phyloP scores from a whole-genome alignment of 257 asterid species.

The Lantana camara region DNA sequence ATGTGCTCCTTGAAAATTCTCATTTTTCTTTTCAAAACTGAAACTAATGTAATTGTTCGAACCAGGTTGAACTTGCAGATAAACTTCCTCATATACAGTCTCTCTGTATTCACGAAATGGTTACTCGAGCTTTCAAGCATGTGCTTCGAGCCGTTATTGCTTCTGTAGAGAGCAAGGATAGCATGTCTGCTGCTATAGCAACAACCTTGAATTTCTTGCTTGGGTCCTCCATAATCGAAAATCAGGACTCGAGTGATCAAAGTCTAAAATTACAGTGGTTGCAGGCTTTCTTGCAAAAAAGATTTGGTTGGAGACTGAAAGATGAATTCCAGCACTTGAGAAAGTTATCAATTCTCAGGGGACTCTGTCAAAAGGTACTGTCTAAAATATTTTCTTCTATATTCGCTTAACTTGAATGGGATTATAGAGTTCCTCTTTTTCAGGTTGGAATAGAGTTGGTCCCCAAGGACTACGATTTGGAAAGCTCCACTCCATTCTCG shows the following conservation, averaged over 20 bases:
- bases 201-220: conserved; percentile 83
- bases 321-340: conserved; percentile 78
- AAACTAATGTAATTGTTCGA: conserved; percentile 35
- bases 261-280: conserved; percentile 75
- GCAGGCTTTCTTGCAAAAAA: conserved; percentile 56
- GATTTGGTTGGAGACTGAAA: conserved; percentile 78
- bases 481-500: conserved; percentile 73
- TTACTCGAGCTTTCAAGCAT: conserved; percentile 95
- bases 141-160: conserved; percentile 91
- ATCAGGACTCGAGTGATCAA: conserved; percentile 40
- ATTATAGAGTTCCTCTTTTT: conserved; percentile 32
- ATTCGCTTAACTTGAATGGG: conserved; percentile 26
- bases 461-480: conserved; percentile 92
- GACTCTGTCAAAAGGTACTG: conserved; percentile 92
- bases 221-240: conserved; percentile 57
- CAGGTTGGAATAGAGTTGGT: conserved; percentile 94
- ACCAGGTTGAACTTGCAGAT: conserved; percentile 93
- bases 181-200: conserved; percentile 74
- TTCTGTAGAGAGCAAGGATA: conserved; percentile 57
- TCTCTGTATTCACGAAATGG: conserved; percentile 99
- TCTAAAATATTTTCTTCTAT: conserved; percentile 25
- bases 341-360: conserved; percentile 85
- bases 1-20: conserved; percentile 11
- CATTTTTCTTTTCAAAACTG: conserved; percentile 6
- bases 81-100: conserved; percentile 98